These are phyloP conservation scores for Cytospora schulzeri DNA, from an alignment of 2,329 filamentous ascomycete genomes.

Conservation along the genomic window DNA sequence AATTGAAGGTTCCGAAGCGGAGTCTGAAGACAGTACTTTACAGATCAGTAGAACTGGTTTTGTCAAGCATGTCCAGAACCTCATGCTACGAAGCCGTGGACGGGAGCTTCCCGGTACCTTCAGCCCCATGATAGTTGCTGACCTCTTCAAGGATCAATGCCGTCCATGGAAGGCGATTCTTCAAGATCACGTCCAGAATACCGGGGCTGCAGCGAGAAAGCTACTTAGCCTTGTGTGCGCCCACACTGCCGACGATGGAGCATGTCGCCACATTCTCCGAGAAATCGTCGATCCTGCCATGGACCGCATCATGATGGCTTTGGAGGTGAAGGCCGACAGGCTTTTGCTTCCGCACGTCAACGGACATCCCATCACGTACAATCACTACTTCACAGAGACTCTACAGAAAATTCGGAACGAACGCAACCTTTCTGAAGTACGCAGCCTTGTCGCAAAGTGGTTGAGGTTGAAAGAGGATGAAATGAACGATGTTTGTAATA, in stretches of 20 bases:
- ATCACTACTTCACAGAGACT: conserved; percentile 47
- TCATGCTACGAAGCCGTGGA: conserved; percentile 14
- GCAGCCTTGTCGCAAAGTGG: not conserved
- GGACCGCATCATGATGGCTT: conserved; percentile 30
- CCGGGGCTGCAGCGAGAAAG: conserved; percentile 1
- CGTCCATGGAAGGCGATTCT: conserved; percentile 10
- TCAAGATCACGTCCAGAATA: not conserved
- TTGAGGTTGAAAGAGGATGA: conserved; percentile 4
- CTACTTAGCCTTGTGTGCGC: conserved; percentile 1
- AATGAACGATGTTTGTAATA: not conserved
- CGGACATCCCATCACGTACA: conserved; percentile 56
- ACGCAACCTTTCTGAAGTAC: not conserved
- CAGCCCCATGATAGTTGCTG: conserved; percentile 15
- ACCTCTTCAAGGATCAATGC: conserved; percentile 21
- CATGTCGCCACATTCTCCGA: not conserved
- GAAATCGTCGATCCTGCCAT: conserved; percentile 31
- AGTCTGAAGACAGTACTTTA: not conserved
- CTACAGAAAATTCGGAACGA: conserved; percentile 37
- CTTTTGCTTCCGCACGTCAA: conserved; percentile 41
- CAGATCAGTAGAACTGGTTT: conserved; percentile 5
- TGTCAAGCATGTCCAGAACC: conserved; percentile 7
- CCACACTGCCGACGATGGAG: conserved; percentile 2
- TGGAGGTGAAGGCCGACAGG: conserved; percentile 43
- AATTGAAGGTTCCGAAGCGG: not conserved
- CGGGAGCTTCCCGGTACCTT: conserved; percentile 20